Percentiles rank a stretch among this genome's conserved stretches.
These are phyloP conservation scores for Claviceps citrina DNA, from an alignment of 2,329 filamentous ascomycete species.

Conservation along the genomic window DNA sequence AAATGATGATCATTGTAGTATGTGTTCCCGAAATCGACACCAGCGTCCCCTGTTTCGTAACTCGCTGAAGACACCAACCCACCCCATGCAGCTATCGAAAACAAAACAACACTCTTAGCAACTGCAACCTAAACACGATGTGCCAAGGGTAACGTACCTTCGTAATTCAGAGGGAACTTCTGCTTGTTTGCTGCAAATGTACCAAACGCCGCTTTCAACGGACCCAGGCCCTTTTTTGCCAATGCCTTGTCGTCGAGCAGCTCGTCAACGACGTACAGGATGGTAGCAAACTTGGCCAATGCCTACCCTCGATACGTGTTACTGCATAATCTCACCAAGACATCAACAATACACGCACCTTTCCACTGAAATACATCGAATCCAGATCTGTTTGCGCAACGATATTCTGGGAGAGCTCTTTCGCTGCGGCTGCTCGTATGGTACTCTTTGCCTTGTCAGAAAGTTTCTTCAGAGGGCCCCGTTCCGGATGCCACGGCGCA, in stretches of 20 bases:
- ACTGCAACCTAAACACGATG: not conserved
- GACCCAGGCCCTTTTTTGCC: slow-evolving; percentile 40
- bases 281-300: slow-evolving; percentile 58
- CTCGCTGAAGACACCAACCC: slow-evolving; percentile 64
- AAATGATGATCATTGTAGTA: slow-evolving; percentile 67
- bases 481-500: slow-evolving; percentile 54
- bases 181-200: slow-evolving; percentile 54
- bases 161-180: slow-evolving; percentile 48
- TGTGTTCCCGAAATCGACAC: slow-evolving; percentile 78
- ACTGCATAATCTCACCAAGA: not conserved
- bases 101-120: not conserved
- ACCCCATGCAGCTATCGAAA: slow-evolving; percentile 47
- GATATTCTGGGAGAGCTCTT: slow-evolving; percentile 66
- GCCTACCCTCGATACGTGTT: slow-evolving; percentile 26
- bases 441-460: slow-evolving; percentile 37
- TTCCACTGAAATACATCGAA: slow-evolving; percentile 90
- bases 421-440: slow-evolving; percentile 48
- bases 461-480: slow-evolving; percentile 31
- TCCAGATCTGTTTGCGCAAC: slow-evolving; percentile 55
- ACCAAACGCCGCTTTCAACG: slow-evolving; percentile 51
- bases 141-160: slow-evolving; percentile 29
- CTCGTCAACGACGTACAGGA: slow-evolving; percentile 51
- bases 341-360: slow-evolving; percentile 28
- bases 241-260: slow-evolving; percentile 43
- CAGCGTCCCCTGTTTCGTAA: slow-evolving; percentile 52